A percentile compares a stretch with the other conserved stretches of the same genome.
phyloP scores from a whole-genome alignment of 2,329 filamentous ascomycete genomes.

The Claviceps arundinis region DNA sequence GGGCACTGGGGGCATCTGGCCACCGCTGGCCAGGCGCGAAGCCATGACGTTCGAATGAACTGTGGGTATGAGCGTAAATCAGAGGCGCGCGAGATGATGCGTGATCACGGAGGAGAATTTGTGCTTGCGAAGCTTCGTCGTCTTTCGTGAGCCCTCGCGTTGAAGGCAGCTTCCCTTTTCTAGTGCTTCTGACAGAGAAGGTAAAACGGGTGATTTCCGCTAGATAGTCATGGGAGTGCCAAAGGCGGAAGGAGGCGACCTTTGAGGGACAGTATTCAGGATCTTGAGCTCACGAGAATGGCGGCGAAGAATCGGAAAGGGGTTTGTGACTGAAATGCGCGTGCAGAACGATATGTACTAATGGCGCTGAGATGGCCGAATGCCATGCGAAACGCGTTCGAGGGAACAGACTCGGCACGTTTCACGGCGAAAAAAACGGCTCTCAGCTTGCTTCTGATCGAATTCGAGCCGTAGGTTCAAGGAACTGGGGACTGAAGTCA shows the following conservation, averaged over 20 bases:
- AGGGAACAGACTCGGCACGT: not conserved
- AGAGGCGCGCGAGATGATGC: conserved; percentile 5
- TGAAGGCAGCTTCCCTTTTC: not conserved
- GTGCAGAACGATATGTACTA: not conserved
- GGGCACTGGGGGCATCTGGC: conserved; percentile 42
- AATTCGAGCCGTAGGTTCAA: not conserved
- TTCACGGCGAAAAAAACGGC: not conserved
- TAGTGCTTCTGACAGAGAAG: not conserved
- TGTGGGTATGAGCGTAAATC: not conserved
- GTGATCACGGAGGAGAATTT: not conserved
- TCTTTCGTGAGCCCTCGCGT: too few relatives aligned
- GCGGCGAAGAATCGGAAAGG: not conserved
- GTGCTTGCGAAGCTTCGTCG: too few relatives aligned
- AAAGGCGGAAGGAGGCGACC: not conserved
- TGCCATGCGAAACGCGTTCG: not conserved
- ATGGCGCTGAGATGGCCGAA: not conserved
- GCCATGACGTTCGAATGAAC: conserved; percentile 14
- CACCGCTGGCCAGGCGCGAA: conserved; percentile 21
- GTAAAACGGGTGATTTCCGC: not conserved
- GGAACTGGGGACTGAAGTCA: not conserved
- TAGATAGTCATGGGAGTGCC: not conserved
- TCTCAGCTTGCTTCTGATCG: not conserved
- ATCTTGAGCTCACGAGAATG: not conserved
- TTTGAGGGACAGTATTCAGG: not conserved
- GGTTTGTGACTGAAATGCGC: not conserved